Evolutionary conservation across 176 grass and related monocot species (phyloP).

Genomic region (Rhynchospora breviuscula): DNA sequence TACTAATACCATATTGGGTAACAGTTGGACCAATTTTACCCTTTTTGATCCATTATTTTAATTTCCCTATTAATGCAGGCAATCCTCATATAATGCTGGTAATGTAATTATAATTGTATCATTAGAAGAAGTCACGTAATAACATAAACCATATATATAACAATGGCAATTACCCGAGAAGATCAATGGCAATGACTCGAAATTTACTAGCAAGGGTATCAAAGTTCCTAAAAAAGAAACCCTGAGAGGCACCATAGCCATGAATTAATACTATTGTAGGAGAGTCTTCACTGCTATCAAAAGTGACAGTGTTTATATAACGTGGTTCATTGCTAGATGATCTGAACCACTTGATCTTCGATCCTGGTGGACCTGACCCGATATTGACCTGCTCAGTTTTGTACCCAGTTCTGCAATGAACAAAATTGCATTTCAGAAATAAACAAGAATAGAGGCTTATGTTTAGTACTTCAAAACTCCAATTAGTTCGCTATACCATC

Average conservation of each 20-base stretch:
- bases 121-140: not conserved
- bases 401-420: slow-evolving; percentile 33
- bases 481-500: not conserved
- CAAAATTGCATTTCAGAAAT: slow-evolving; percentile 1
- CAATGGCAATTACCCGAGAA: slow-evolving; percentile 33
- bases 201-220: slow-evolving; percentile 38
- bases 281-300: slow-evolving; percentile 41
- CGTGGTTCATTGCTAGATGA: slow-evolving; percentile 43
- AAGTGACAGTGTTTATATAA: slow-evolving; percentile 51
- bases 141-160: not conserved
- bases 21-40: not conserved
- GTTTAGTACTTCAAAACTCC: not conserved
- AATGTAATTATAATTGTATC: not conserved
- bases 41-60: not conserved
- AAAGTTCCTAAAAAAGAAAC: slow-evolving; percentile 52
- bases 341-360: slow-evolving; percentile 50
- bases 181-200: slow-evolving; percentile 51
- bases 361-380: slow-evolving; percentile 41
- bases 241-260: slow-evolving; percentile 47
- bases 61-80: not conserved
- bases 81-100: not conserved
- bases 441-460: not conserved
- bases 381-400: slow-evolving; percentile 46
- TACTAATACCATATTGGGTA: not conserved
- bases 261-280: slow-evolving; percentile 48